These are phyloP conservation scores for Penicillium psychrosexuale DNA, from an alignment of 2,329 filamentous ascomycete species.

Conservation along the genomic window DNA sequence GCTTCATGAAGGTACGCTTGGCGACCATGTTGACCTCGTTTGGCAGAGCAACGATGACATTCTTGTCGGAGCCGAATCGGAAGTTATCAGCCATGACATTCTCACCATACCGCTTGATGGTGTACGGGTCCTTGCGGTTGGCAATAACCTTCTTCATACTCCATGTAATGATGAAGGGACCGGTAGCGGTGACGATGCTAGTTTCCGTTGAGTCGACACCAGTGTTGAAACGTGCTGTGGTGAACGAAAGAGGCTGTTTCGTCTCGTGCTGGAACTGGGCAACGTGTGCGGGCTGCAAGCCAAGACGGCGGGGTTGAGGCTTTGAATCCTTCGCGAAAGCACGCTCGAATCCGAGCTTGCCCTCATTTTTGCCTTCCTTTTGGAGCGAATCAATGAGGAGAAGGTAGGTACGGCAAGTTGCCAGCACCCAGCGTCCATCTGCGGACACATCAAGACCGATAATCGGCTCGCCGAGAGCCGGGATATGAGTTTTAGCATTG, in stretches of 20 bases:
- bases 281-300: conserved; percentile 84
- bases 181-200: conserved; percentile 93
- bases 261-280: conserved; percentile 98
- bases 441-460: conserved; percentile 93
- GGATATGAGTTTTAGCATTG: conserved; percentile 95
- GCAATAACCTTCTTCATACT: conserved; percentile 83
- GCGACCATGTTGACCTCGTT: conserved; percentile 99
- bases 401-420: conserved; percentile 90
- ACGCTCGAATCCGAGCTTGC: conserved; percentile 96
- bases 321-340: conserved; percentile 89
- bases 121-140: conserved; percentile 82
- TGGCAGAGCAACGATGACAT: conserved; percentile 92
- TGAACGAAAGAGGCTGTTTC: conserved; percentile 79
- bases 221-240: conserved; percentile 89
- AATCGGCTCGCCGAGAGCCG: conserved; percentile 90
- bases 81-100: conserved; percentile 98
- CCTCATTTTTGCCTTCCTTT: conserved; percentile 90
- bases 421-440: conserved; percentile 92
- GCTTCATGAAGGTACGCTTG: conserved; percentile 77
- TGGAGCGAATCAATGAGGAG: conserved; percentile 89
- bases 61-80: conserved; percentile 95
- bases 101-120: conserved; percentile 93
- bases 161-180: conserved; percentile 96
- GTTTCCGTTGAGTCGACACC: conserved; percentile 78
- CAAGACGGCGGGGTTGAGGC: conserved; percentile 86